Evolutionary conservation across 2,329 filamentous ascomycete genomes (phyloP), one percentile per base, ranked within the genome.

Genomic region (Bertia moriformis): DNA sequence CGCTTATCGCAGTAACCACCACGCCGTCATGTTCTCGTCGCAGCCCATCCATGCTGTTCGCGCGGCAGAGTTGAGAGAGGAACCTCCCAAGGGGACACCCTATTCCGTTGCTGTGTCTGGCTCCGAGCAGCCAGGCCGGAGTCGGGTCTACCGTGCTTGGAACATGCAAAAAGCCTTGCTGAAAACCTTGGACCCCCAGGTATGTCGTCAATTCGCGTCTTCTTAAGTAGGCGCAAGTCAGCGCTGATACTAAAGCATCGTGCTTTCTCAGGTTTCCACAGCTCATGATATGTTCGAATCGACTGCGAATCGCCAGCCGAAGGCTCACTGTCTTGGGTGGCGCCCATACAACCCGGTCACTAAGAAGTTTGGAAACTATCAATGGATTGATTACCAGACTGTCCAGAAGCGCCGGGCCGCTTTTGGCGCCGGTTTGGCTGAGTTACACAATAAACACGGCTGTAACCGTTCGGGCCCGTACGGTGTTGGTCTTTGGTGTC

Each of bases 391-490:
- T 49, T 83, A 79, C 42, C 96, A 93, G 52, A 69, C 67, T 50
- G 76, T 91, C 43, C 71, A 89, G n/a, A 78, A 81, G 43, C 70
- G 74, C 61, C 74, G 88, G 53, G 77, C 84, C 53, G 82, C 80
- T 54, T 84, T 91, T 56, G 73, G 95, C 48, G 91, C 91, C 45
- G 82, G 80, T 29, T 91, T 89, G 42, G 60, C 96, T 37, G 78
- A 88, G 29, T 81, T 91, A 58, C 62, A 96, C 47, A 84, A 93
- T 59, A 71, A 80, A 54, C 69, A 75, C 49, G 65, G 75, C 44
- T 83, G 84, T 39, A 67, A 89, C 35, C 69, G 67, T 12, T 72
- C 67, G 3, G 62, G 69, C 37, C 78, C 81, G 52, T 81, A 83
- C 54, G 83, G 80, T 39, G 67, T 93, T 45, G 86, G 85, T 17